Conservation (phyloP, 805 yeast species). For the Schizosaccharomyces lindneri region DNA sequence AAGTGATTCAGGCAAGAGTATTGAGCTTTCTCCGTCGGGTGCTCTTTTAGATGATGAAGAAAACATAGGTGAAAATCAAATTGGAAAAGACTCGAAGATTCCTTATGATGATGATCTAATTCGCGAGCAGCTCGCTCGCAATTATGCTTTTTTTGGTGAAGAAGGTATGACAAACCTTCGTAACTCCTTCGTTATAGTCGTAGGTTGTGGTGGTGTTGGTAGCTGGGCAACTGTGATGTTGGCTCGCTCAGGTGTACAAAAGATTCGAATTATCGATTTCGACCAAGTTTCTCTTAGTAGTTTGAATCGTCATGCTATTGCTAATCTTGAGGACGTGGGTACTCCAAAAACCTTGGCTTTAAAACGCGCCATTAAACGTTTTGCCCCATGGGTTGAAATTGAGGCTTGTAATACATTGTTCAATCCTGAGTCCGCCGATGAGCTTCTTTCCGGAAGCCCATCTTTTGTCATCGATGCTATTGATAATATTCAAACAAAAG, state of each 20-base stretch:
- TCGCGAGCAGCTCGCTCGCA: constrained; percentile 78
- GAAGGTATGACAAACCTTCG: constrained; percentile 59
- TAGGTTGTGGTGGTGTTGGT: constrained; percentile 97
- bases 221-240: constrained; percentile 87
- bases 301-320: constrained; percentile 83
- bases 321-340: constrained; percentile 78
- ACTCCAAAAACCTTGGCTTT: constrained; percentile 67
- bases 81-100: neutral
- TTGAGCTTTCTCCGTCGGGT: neutral
- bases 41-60: neutral
- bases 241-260: constrained; percentile 69
- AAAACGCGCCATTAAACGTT: constrained; percentile 34
- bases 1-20: neutral
- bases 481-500: constrained; percentile 91
- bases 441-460: constrained; percentile 35
- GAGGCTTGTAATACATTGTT: constrained; percentile 60
- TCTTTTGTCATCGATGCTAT: constrained; percentile 80
- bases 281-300: constrained; percentile 90
- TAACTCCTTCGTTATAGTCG: constrained; percentile 45
- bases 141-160: constrained; percentile 74
- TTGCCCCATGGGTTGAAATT: constrained; percentile 86
- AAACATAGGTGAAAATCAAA: neutral
- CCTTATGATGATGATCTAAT: constrained; percentile 25
- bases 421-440: constrained; percentile 36
- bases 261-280: constrained; percentile 63